Evolutionary conservation across 2,329 filamentous ascomycete species (phyloP).

Genomic region (Penicillium aurantiogriseum): DNA sequence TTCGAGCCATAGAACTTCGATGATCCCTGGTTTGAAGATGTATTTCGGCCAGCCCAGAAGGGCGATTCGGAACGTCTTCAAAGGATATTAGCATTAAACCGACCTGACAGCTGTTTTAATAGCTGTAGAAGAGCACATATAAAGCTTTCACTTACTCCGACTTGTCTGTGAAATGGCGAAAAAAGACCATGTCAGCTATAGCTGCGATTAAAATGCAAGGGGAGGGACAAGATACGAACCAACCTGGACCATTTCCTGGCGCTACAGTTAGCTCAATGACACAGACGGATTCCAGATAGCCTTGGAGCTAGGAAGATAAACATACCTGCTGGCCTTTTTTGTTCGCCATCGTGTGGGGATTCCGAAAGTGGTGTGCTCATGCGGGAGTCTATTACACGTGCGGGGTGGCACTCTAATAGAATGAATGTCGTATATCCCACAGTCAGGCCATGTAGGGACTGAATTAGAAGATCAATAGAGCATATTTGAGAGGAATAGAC

Average conservation of each 20-base stretch:
- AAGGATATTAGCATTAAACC: constrained; percentile 15
- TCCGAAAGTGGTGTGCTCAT: constrained; percentile 16
- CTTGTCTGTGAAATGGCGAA: constrained; percentile 16
- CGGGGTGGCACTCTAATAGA: constrained; percentile 20
- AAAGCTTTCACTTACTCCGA: constrained; percentile 21
- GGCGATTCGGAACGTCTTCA: constrained; percentile 73
- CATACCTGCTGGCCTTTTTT: constrained; percentile 70
- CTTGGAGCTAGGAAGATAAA: not conserved
- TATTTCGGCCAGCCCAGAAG: constrained; percentile 71
- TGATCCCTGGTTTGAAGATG: constrained; percentile 55
- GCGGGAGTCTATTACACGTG: constrained; percentile 19
- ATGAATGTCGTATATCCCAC: constrained; percentile 12
- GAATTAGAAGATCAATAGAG: not conserved
- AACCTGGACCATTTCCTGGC: constrained; percentile 99
- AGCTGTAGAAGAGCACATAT: not conserved
- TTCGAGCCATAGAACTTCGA: constrained; percentile 61
- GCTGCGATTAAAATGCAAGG: constrained; percentile 31
- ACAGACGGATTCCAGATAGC: not conserved
- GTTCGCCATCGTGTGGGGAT: constrained; percentile 33
- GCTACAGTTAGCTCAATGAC: constrained; percentile 14
- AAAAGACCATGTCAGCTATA: constrained; percentile 21
- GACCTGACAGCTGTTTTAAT: not conserved
- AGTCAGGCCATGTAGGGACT: constrained; percentile 15
- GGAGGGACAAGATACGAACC: constrained; percentile 63
- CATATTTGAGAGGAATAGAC: not conserved